Percentiles rank a stretch among this genome's conserved stretches.
Conservation (phyloP, 306 rosid species). For the peach (Prunus persica) region Prunus_persica_NCBIv2 NC_034010.1:29338501-29339000, state of each 20-base stretch:
- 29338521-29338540: background rate
- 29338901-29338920: constrained; percentile 31
- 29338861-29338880: background rate
- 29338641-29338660: constrained; percentile 77
- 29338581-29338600: background rate
- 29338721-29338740: constrained; percentile 61
- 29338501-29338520: background rate
- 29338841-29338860: background rate
- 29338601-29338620: constrained; percentile 17
- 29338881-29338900: constrained; percentile 16
- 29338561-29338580: background rate
- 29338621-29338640: constrained; percentile 42
- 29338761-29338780: background rate
- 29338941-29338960: constrained; percentile 34
- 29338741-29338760: constrained; percentile 78
- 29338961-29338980: constrained; percentile 30
- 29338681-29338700: constrained; percentile 70
- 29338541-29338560: background rate
- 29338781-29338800: background rate
- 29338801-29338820: background rate
- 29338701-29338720: constrained; percentile 49
- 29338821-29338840: background rate
- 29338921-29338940: constrained; percentile 48
- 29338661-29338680: constrained; percentile 59
- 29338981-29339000: constrained; percentile 52